These are phyloP conservation scores for Xylariaceae sp. DNA, from an alignment of 2,329 filamentous ascomycete genomes.

Conservation along the genomic window DNA sequence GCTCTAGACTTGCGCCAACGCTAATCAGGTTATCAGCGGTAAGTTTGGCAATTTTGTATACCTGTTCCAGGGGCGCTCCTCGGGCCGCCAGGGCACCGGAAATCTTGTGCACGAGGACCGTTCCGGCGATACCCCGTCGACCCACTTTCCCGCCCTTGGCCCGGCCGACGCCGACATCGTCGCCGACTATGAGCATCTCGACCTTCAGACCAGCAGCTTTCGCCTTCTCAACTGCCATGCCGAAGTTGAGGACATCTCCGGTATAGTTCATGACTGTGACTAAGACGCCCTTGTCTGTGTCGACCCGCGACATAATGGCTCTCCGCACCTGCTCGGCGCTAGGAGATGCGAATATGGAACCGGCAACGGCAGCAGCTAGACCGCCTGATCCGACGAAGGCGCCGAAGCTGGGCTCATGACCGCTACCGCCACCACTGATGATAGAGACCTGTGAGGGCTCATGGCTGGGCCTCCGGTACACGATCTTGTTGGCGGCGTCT, in stretches of 20 bases:
- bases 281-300: conserved; percentile 66
- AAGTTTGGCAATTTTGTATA: conserved; percentile 65
- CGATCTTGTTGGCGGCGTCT: conserved; percentile 73
- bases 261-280: conserved; percentile 98
- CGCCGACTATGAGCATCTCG: conserved; percentile 87
- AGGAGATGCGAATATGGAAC: conserved; percentile 80
- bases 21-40: conserved; percentile 73
- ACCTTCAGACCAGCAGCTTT: conserved; percentile 70
- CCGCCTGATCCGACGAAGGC: conserved; percentile 79
- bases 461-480: conserved; percentile 62
- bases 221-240: conserved; percentile 88
- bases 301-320: conserved; percentile 68
- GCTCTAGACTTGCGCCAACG: conserved; percentile 78
- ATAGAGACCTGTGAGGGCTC: conserved; percentile 63
- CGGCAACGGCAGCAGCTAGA: conserved; percentile 75
- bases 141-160: conserved; percentile 85
- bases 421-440: conserved; percentile 81
- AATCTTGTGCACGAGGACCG: conserved; percentile 87
- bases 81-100: conserved; percentile 73
- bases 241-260: conserved; percentile 85
- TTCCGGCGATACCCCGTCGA: conserved; percentile 82
- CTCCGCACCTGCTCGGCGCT: conserved; percentile 75
- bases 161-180: conserved; percentile 86
- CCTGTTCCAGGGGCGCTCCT: conserved; percentile 63
- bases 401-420: conserved; percentile 84